A percentile compares a stretch with the other conserved stretches of the same genome.
phyloP scores from a whole-genome alignment of 2,329 filamentous ascomycete species.

The Ophiosphaerella narmari region DNA sequence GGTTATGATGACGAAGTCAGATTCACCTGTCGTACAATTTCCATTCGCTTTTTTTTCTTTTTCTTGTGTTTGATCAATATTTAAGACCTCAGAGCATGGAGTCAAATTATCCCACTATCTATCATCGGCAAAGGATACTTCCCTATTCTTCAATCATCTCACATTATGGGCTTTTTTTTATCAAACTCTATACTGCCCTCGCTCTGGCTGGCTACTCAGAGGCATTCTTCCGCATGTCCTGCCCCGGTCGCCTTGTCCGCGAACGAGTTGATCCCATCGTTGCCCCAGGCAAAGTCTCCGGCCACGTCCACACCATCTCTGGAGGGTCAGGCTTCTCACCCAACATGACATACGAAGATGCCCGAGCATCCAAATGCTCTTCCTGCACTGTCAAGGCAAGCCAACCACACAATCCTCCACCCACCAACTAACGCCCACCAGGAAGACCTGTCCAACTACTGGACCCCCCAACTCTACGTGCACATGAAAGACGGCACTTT shows the following conservation, averaged over 20 bases:
- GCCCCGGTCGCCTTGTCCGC: constrained; percentile 31
- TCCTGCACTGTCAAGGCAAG: constrained; percentile 66
- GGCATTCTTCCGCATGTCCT: constrained; percentile 38
- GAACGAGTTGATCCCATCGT: constrained; percentile 71
- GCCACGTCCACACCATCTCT: constrained; percentile 72
- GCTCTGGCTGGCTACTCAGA: constrained; percentile 1
- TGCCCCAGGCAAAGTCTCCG: constrained; percentile 60
- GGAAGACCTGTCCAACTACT: constrained; percentile 66
- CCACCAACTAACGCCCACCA: constrained; percentile 5
- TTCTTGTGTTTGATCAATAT: no score
- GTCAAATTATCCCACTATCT: no score
- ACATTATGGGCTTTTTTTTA: neutral
- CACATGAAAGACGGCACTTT: constrained; percentile 51
- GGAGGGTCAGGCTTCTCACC: constrained; percentile 71
- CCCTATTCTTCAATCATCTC: no score
- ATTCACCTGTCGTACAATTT: no score
- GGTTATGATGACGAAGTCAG: no score
- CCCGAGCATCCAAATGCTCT: constrained; percentile 67
- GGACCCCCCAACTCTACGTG: constrained; percentile 75
- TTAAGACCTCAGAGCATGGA: no score
- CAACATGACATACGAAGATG: constrained; percentile 63
- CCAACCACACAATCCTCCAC: no score
- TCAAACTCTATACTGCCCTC: neutral
- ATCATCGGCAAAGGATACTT: no score
- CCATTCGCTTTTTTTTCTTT: no score